These are phyloP conservation scores for Asterophora lycoperdoides DNA, from an alignment of 768 basidiomycete species.

Conservation along the genomic window DNA sequence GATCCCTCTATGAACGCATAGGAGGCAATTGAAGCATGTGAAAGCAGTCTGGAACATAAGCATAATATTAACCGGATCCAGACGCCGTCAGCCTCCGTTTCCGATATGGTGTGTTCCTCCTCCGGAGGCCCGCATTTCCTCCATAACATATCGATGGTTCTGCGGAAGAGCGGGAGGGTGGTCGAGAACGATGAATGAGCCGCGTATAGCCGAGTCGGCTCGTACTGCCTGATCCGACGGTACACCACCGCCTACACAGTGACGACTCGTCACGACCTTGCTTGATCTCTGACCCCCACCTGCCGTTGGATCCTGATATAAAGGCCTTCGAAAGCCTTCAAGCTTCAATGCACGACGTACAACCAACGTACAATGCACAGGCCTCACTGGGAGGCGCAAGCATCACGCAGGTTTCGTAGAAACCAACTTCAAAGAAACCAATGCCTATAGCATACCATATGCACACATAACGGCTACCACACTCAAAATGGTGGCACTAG, in stretches of 20 bases:
- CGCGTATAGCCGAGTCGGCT: slow-evolving; percentile 7
- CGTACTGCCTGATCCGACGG: too few relatives aligned
- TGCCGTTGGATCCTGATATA: background rate
- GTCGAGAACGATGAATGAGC: background rate
- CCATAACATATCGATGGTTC: background rate
- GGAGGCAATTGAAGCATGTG: slow-evolving; percentile 19
- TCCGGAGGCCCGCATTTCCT: slow-evolving; percentile 17
- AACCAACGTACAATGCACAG: too few relatives aligned
- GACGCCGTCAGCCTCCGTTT: slow-evolving; percentile 11
- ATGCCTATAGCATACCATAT: too few relatives aligned
- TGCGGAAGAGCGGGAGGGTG: slow-evolving; percentile 5
- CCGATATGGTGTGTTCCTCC: slow-evolving; percentile 7
- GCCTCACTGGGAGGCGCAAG: too few relatives aligned
- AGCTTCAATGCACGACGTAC: too few relatives aligned
- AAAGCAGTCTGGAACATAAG: slow-evolving; percentile 21
- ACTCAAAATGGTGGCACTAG: too few relatives aligned
- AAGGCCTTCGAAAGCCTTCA: too few relatives aligned
- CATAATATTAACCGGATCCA: slow-evolving; percentile 19
- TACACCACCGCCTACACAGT: too few relatives aligned
- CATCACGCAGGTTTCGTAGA: too few relatives aligned
- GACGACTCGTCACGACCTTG: too few relatives aligned
- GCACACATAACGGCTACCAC: too few relatives aligned
- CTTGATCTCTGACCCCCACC: background rate
- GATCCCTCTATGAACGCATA: slow-evolving; percentile 4
- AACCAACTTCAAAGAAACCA: too few relatives aligned